These are phyloP conservation scores for Magnusiomyces clavatus DNA, from an alignment of 1,139 yeast genomes.

Conservation along the genomic window DNA sequence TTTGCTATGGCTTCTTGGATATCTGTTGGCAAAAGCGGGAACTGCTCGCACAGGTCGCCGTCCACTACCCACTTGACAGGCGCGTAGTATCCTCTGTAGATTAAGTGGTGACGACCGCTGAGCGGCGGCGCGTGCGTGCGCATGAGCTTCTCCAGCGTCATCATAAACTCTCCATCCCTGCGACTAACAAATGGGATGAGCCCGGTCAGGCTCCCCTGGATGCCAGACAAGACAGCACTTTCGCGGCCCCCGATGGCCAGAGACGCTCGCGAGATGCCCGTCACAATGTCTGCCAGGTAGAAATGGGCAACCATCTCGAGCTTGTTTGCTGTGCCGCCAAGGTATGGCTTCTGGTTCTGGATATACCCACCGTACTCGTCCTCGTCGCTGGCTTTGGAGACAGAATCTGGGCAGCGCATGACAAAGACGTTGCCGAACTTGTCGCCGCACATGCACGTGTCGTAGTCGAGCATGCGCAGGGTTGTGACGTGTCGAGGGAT, in stretches of 20 bases:
- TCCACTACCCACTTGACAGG: slow-evolving; percentile 74
- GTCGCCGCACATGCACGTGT: slow-evolving; percentile 81
- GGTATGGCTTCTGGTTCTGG: slow-evolving; percentile 29
- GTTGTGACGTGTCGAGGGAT: slow-evolving; percentile 61
- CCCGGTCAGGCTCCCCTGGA: slow-evolving; percentile 76
- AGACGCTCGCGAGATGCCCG: slow-evolving; percentile 48
- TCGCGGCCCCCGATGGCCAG: slow-evolving; percentile 58
- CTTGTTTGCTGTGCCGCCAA: slow-evolving; percentile 51
- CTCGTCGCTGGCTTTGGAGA: slow-evolving; percentile 42
- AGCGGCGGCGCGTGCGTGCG: slow-evolving; percentile 38
- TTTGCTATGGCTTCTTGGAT: slow-evolving; percentile 44
- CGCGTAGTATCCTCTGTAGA: slow-evolving; percentile 68
- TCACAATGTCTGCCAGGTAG: slow-evolving; percentile 63
- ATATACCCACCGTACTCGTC: slow-evolving; percentile 40
- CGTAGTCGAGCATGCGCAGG: slow-evolving; percentile 54
- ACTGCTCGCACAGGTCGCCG: slow-evolving; percentile 76
- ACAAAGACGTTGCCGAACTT: slow-evolving; percentile 76
- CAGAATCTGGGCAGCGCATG: slow-evolving; percentile 46
- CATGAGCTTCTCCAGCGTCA: slow-evolving; percentile 46
- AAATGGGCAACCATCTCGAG: slow-evolving; percentile 52
- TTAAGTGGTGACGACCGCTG: slow-evolving; percentile 59
- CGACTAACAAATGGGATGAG: slow-evolving; percentile 59
- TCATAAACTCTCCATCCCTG: slow-evolving; percentile 55
- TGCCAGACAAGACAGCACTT: slow-evolving; percentile 59
- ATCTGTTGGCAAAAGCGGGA: slow-evolving; percentile 33